A percentile compares a stretch with the other conserved stretches of the same genome.
These are phyloP conservation scores for Linaria vulgaris DNA, from an alignment of 257 asterid genomes.

Conservation along the genomic window DNA sequence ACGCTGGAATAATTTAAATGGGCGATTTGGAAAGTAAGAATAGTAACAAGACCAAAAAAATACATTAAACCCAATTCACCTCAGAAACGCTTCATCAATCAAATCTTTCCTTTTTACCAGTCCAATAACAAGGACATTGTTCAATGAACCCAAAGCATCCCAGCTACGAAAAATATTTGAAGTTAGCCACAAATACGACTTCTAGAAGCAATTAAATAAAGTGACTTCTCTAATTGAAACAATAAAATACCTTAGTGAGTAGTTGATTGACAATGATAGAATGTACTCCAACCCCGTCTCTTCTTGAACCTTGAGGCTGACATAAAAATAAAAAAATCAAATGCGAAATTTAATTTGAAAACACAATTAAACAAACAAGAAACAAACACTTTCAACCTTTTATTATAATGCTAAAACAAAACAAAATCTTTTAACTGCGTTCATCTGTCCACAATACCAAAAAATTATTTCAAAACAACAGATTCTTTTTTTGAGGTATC, in stretches of 20 bases:
- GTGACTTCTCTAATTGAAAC: constrained; percentile 25
- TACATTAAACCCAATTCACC: constrained; percentile 44
- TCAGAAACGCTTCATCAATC: constrained; percentile 96
- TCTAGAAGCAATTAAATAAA: constrained; percentile 18
- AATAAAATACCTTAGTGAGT: constrained; percentile 77
- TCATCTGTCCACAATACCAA: too few relatives aligned
- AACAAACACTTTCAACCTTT: too few relatives aligned
- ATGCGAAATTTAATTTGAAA: too few relatives aligned
- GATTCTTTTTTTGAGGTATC: constrained; percentile 1
- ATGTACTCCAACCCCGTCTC: constrained; percentile 99
- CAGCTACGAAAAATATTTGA: constrained; percentile 51
- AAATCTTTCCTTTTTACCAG: constrained; percentile 98
- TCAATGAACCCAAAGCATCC: constrained; percentile 99
- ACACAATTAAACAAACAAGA: not conserved
- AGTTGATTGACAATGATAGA: constrained; percentile 98
- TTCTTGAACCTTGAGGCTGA: constrained; percentile 98
- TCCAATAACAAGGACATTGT: constrained; percentile 96
- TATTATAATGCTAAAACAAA: too few relatives aligned
- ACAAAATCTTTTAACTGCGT: too few relatives aligned
- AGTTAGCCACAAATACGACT: constrained; percentile 26
- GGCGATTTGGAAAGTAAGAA: constrained; percentile 11
- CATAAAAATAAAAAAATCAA: too few relatives aligned
- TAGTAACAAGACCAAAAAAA: constrained; percentile 22
- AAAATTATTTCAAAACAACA: not conserved
- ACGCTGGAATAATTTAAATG: not conserved